Conservation (phyloP, 1,139 yeast genomes). For the Sugiyamaella novakii region DNA sequence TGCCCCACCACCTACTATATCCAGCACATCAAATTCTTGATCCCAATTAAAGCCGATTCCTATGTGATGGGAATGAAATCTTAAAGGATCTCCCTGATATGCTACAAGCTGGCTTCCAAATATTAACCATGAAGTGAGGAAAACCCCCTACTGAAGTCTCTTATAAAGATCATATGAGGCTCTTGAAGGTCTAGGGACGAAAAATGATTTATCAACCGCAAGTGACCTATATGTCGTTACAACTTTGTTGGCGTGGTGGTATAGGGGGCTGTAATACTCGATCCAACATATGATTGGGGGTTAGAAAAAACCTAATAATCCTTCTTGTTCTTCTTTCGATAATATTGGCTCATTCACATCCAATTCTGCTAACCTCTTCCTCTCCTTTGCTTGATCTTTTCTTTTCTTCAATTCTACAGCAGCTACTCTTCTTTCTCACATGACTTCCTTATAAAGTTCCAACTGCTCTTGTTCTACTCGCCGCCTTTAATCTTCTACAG, state of each 20-base stretch:
- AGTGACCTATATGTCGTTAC: constrained; percentile 8
- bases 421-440: constrained; percentile 27
- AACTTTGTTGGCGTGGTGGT: too few relatives aligned
- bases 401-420: constrained; percentile 9
- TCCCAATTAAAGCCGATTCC: constrained; percentile 58
- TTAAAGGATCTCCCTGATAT: constrained; percentile 92
- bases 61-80: constrained; percentile 85
- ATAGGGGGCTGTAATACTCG: too few relatives aligned
- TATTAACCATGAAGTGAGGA: constrained; percentile 78
- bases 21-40: constrained; percentile 55
- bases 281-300: constrained; percentile 2
- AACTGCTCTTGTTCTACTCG: constrained; percentile 25
- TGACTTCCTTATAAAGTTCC: constrained; percentile 28
- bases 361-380: background rate
- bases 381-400: constrained; percentile 7
- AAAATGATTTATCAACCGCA: constrained; percentile 8
- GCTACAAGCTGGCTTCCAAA: constrained; percentile 90
- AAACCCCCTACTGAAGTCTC: constrained; percentile 54
- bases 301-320: background rate
- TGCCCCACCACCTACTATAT: constrained; percentile 74
- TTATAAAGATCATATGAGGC: constrained; percentile 43
- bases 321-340: background rate
- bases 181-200: constrained; percentile 24
- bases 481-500: constrained; percentile 23
- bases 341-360: background rate